Conservation (phyloP, 2,329 filamentous ascomycete genomes). For the Diplocarpon mali region DNA sequence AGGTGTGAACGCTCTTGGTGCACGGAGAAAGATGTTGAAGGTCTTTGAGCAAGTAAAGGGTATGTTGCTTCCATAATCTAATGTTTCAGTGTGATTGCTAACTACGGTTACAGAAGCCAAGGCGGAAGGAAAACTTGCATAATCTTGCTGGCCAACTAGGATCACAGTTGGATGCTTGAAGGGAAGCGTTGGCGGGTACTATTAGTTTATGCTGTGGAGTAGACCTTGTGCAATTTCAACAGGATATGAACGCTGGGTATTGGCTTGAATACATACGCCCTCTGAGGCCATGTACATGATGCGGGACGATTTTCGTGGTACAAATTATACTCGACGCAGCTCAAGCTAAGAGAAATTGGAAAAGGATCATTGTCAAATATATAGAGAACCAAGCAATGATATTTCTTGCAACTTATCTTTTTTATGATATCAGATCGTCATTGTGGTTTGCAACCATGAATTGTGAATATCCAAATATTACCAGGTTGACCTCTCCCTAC, state of each 20-base stretch:
- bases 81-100: conserved; percentile 16
- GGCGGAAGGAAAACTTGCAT: conserved; percentile 54
- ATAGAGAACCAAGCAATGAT: conserved; percentile 4
- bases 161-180: neutral
- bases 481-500: too few relatives aligned
- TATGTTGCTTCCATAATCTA: conserved; percentile 27
- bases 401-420: conserved; percentile 1
- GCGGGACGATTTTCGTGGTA: conserved; percentile 9
- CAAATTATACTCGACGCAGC: conserved; percentile 1
- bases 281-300: conserved; percentile 6
- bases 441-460: too few relatives aligned
- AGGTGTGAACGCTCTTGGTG: conserved; percentile 89
- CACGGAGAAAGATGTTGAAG: conserved; percentile 96
- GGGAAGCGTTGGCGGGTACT: neutral
- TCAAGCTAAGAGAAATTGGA: conserved; percentile 1
- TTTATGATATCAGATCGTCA: neutral
- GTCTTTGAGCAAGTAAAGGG: conserved; percentile 94
- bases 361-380: conserved; percentile 2
- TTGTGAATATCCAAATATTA: too few relatives aligned
- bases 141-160: neutral
- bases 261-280: neutral
- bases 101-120: conserved; percentile 49
- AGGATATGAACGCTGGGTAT: conserved; percentile 4
- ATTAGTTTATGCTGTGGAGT: neutral
- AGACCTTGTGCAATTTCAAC: neutral